Evolutionary conservation across 2,329 filamentous ascomycete genomes (phyloP), one percentile per base, ranked within the genome.

Genomic region (Bipolaris gigantea): DNA sequence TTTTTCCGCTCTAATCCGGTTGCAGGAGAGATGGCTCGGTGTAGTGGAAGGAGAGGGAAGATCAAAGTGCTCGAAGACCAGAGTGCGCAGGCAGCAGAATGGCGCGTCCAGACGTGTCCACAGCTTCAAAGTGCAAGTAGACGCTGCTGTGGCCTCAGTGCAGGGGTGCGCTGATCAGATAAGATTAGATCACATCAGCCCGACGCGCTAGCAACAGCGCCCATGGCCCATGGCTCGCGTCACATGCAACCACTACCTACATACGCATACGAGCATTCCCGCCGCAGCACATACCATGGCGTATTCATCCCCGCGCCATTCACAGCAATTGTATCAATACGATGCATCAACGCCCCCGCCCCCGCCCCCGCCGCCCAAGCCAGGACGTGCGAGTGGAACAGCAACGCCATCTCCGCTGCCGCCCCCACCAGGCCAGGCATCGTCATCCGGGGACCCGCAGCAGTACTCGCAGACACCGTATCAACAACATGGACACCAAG

Each of bases 331-430:
- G 42, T 75, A 72, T 60, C 66, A 73, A 25, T 76, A 73, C 65
- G 74, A 80, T 61, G 63, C 75, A 34, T 75, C 77, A 13, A 77
- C 79, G 18, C 78, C 79, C 34, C 75, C 78, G 6, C 78, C 79
- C 34, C 75, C 78, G 6, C 79, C 79, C 9, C 79, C 79, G 18
- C 79, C 79, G 18, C 75, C 75, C 18, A 77, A 77, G 58, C 74
- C 74, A 50, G 69, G 70, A 15, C 76, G 75, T 38, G 75, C 73
- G 8, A 76, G 71, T 50, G 71, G 75, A 25, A 72, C 67, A 43
- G 76, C 72, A 45, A 79, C 78, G 33, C 73, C 77, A 21, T 64
- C 68, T 55, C 79, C 78, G 21, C 73, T 77, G 2, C 78, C 76
- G 25, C 75, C 77, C 16, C 76, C 78, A 18, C 70, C 72, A 21